Evolutionary conservation across 352 stramenopile genomes (phyloP).

Genomic region (Phytophthora citricola): DNA sequence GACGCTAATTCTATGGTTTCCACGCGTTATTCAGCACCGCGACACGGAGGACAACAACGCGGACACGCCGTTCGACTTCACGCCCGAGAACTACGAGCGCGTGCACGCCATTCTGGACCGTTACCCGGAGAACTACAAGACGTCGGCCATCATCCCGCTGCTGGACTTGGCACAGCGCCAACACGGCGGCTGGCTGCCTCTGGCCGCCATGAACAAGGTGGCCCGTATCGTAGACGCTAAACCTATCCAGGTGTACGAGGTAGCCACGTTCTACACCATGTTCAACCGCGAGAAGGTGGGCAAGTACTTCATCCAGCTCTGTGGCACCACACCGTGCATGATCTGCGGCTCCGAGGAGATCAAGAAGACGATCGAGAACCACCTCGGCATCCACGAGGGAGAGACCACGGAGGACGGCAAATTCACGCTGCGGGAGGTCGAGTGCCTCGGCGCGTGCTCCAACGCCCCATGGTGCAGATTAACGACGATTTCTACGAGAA

Average conservation of each 20-base stretch:
- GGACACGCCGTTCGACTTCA: constrained; percentile 98
- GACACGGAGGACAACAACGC: constrained; percentile 97
- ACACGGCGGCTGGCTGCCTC: constrained; percentile 97
- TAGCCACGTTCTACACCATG: constrained; percentile 99
- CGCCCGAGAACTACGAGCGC: constrained; percentile 96
- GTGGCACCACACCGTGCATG: constrained; percentile 99
- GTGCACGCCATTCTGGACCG: constrained; percentile 96
- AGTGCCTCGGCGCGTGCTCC: constrained; percentile 98
- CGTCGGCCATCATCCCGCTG: constrained; percentile 98
- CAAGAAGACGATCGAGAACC: constrained; percentile 97
- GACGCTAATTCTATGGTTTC: constrained; percentile 6
- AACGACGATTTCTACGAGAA: constrained; percentile 99
- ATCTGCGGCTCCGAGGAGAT: constrained; percentile 99
- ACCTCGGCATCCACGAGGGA: constrained; percentile 98
- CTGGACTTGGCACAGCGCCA: constrained; percentile 97
- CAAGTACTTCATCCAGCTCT: constrained; percentile 98
- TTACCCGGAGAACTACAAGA: constrained; percentile 99
- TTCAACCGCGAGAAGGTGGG: constrained; percentile 97
- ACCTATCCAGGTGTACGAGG: constrained; percentile 98
- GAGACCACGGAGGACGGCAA: constrained; percentile 80
- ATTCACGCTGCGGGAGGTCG: constrained; percentile 98
- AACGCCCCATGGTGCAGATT: constrained; percentile 99
- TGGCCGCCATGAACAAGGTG: constrained; percentile 99
- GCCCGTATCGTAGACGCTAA: constrained; percentile 97
- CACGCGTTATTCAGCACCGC: constrained; percentile 84